Conservation (phyloP, 495 filamentous ascomycete genomes). For the Clavariopsis aquatica region DNA sequence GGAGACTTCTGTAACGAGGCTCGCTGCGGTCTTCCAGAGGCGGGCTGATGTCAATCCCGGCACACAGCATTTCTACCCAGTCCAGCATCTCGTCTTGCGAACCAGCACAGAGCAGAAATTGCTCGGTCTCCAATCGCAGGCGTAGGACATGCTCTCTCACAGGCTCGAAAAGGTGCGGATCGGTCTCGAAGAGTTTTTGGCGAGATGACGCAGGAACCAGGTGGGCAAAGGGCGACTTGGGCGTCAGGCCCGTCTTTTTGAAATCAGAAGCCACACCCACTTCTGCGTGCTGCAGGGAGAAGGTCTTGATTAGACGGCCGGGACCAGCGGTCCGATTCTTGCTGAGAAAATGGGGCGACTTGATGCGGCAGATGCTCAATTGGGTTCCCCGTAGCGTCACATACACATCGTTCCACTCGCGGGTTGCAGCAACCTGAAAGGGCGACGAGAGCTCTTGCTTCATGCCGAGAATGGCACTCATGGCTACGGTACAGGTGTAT, state of each 20-base stretch:
- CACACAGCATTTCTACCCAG: conserved; percentile 57
- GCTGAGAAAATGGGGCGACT: conserved; percentile 49
- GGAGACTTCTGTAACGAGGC: conserved; percentile 56
- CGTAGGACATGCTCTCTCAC: conserved; percentile 59
- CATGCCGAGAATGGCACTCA: conserved; percentile 55
- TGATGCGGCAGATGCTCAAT: conserved; percentile 58
- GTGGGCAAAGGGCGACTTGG: conserved; percentile 39
- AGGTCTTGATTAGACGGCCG: conserved; percentile 55
- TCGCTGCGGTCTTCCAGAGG: conserved; percentile 58
- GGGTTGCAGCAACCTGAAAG: conserved; percentile 54
- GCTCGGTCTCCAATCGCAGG: conserved; percentile 63
- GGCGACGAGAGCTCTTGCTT: conserved; percentile 62
- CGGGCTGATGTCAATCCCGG: conserved; percentile 55
- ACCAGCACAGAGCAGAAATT: conserved; percentile 61
- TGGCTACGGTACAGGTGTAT: conserved; percentile 58
- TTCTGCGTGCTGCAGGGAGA: conserved; percentile 66
- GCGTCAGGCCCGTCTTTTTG: conserved; percentile 51
- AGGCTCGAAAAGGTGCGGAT: conserved; percentile 42
- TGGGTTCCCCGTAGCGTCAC: conserved; percentile 62
- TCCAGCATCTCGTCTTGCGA: conserved; percentile 56
- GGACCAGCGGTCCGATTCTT: conserved; percentile 33
- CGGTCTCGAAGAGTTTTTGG: conserved; percentile 39
- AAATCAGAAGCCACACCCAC: conserved; percentile 66
- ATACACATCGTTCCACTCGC: conserved; percentile 59
- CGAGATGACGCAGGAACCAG: conserved; percentile 40